Base-by-base conservation (phyloP, 441 rosid genomes). In the Syzygium malaccense region DNA sequence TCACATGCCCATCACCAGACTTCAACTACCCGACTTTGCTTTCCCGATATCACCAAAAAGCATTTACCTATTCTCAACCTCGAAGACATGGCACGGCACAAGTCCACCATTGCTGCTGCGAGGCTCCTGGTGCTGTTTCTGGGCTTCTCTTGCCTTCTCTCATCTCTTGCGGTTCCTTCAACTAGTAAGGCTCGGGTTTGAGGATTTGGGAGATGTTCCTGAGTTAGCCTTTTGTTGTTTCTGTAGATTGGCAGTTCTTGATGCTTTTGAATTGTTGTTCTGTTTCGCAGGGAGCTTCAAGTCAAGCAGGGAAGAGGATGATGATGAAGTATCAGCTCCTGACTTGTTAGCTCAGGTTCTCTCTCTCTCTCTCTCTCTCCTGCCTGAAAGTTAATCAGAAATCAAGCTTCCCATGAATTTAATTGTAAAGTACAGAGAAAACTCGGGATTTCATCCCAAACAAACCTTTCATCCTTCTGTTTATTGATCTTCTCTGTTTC, bases 161-260 rank as follows among this genome's bases (percentile, higher is more conserved):
- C 92, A n/a, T 90, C 93, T 30, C 71, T 90, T 84, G 94, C 94
- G 17, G 92, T 92, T 87, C 93, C 95, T 56, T 17, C 95, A 53
- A 91, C 94, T 28, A 94, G 95, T 95, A 86, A 93, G 93, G 4
- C 37, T 53, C 55, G 26, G n/a, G 41, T 23, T 71, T 71, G 83
- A 49, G 83, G 41, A 37, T 20, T 20, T 23, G 51, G 51, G 83
- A 71, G 48, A 45, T 45, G 51, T 71, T 71, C 17, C 49, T 37
- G 83, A 71, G 79, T 68, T 37, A 71, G n/a, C 25, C 14, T 85
- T 78, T 49, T 28, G 68, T 3, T 87, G 18, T 15, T 45, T 45
- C 48, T 64, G 62, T 79, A 14, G 60, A 57, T 83, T 48, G 57
- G 78, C 33, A 32, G 64, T 28, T 64, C 57, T 18, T 60, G 55